These are phyloP conservation scores for Xylaria curta DNA, from an alignment of 495 filamentous ascomycete species.

Conservation along the genomic window DNA sequence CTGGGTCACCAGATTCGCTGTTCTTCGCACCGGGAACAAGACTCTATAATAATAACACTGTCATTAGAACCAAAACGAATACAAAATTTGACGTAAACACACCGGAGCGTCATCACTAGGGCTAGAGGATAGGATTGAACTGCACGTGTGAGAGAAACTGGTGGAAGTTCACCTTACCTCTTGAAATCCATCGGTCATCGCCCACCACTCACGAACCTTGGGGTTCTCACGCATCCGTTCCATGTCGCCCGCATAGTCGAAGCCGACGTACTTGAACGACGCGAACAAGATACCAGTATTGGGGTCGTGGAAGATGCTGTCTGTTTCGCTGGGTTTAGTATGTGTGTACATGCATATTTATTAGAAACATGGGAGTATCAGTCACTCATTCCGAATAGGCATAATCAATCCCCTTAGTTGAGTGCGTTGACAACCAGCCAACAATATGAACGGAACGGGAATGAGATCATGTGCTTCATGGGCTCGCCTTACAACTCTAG, in stretches of 20 bases:
- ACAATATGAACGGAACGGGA: neutral
- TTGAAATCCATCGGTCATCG: slow-evolving; percentile 77
- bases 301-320: slow-evolving; percentile 75
- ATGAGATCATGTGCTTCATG: neutral
- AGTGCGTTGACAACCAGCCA: neutral
- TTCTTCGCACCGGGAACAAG: slow-evolving; percentile 67
- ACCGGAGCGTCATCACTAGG: neutral
- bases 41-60: slow-evolving; percentile 32
- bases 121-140: no score
- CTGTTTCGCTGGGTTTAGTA: slow-evolving; percentile 42
- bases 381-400: no score
- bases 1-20: slow-evolving; percentile 64
- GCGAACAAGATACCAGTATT: slow-evolving; percentile 69
- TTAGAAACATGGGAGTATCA: neutral
- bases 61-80: neutral
- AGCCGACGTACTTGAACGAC: slow-evolving; percentile 75
- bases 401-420: no score
- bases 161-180: slow-evolving; percentile 39
- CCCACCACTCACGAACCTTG: slow-evolving; percentile 79
- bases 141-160: neutral
- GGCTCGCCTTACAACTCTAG: neutral
- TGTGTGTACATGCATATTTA: neutral
- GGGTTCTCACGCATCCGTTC: slow-evolving; percentile 69
- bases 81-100: neutral
- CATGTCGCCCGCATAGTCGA: slow-evolving; percentile 75